Evolutionary conservation across 83 land plant genomes (phyloP).

Genomic region (Thuja plicata): DNA sequence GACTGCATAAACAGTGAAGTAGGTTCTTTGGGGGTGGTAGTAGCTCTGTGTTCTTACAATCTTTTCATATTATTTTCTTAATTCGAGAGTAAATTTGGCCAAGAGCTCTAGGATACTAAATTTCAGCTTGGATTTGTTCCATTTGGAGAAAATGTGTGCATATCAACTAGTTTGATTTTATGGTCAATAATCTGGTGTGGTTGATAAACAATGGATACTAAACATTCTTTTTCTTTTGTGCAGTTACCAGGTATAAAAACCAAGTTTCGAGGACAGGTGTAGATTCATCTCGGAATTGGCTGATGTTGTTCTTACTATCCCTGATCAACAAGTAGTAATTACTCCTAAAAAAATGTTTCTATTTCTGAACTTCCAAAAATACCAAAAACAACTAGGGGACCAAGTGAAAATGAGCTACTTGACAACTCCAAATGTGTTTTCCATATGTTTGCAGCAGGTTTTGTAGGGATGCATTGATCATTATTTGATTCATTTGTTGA

Average conservation of each 20-base stretch:
- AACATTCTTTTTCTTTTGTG: conserved; percentile 18
- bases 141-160: not conserved
- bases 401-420: conserved; percentile 78
- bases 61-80: not conserved
- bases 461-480: not conserved
- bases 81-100: too few species aligned
- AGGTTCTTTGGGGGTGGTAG: not conserved
- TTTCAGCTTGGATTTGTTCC: not conserved
- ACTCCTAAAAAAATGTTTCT: conserved; percentile 22
- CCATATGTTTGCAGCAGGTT: conserved; percentile 97
- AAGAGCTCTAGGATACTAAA: not conserved
- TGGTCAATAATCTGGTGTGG: not conserved
- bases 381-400: conserved; percentile 77
- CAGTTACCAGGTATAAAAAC: conserved; percentile 76
- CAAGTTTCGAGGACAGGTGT: conserved; percentile 62
- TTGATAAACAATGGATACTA: not conserved
- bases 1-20: not conserved
- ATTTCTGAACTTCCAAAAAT: conserved; percentile 75
- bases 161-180: not conserved
- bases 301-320: conserved; percentile 54
- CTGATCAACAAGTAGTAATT: conserved; percentile 26
- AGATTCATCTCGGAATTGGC: conserved; percentile 63
- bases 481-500: not conserved
- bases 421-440: conserved; percentile 92
- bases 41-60: not conserved